Conservation (phyloP, 768 basidiomycete species). For the Amylocystis lapponica region DNA sequence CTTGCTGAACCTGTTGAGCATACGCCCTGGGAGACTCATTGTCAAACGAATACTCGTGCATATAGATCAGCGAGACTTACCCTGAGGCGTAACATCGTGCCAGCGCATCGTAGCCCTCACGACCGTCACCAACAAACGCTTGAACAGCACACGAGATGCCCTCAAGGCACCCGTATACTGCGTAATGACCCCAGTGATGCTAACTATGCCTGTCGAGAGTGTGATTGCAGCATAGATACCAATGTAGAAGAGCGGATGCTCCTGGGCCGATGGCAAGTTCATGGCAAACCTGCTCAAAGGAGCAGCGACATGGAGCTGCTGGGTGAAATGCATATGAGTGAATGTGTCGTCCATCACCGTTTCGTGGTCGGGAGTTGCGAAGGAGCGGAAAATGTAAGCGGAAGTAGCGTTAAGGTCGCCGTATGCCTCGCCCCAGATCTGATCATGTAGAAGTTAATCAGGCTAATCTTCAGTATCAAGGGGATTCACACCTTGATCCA, state of each 20-base stretch:
- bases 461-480: too few relatives aligned
- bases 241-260: conserved; percentile 69
- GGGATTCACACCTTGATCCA: conserved; percentile 77
- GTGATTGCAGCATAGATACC: conserved; percentile 62
- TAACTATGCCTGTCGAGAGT: conserved; percentile 40
- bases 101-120: conserved; percentile 81
- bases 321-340: conserved; percentile 16
- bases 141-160: conserved; percentile 33
- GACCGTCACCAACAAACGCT: conserved; percentile 57
- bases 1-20: conserved; percentile 83
- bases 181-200: conserved; percentile 39
- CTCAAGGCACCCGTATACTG: conserved; percentile 57
- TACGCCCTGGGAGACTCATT: conserved; percentile 45
- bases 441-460: background rate
- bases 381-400: conserved; percentile 15
- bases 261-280: conserved; percentile 41
- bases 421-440: conserved; percentile 70
- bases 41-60: conserved; percentile 2
- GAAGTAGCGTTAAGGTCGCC: conserved; percentile 10
- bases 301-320: conserved; percentile 8
- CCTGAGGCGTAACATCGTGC: conserved; percentile 80
- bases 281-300: background rate
- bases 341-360: conserved; percentile 17
- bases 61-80: too few relatives aligned
- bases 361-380: conserved; percentile 21